Evolutionary conservation across 306 rosid species (phyloP).

Genomic region (Prunus armeniaca): DNA sequence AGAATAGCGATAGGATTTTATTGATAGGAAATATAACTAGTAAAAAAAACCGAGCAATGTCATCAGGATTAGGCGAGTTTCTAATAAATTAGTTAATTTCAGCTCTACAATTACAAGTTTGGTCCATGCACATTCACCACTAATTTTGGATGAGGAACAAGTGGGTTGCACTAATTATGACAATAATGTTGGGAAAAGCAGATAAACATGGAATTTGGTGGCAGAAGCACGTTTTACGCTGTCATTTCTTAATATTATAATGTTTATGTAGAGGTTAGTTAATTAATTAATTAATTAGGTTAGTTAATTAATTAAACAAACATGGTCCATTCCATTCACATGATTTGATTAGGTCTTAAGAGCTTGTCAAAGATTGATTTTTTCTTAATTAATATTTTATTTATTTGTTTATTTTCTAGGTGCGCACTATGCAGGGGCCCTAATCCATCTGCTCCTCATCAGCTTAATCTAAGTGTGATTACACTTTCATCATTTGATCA

Average conservation of each 20-base stretch:
- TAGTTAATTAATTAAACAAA: conserved; percentile 11
- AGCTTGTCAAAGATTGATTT: conserved; percentile 33
- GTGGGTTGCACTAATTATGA: conserved; percentile 24
- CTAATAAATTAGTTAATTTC: neutral
- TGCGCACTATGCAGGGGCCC: neutral
- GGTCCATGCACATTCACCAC: no score
- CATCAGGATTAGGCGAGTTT: neutral
- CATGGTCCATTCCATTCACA: conserved; percentile 27
- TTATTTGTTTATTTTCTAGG: conserved; percentile 3
- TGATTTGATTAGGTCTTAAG: conserved; percentile 22
- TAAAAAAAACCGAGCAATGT: no score
- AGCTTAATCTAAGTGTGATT: conserved; percentile 30
- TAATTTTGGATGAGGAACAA: no score
- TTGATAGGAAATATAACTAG: no score
- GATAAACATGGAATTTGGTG: conserved; percentile 65
- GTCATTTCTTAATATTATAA: conserved; percentile 37
- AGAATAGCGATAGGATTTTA: no score
- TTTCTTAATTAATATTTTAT: conserved; percentile 6
- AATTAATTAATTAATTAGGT: no score
- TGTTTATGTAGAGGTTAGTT: neutral
- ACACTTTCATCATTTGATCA: conserved; percentile 27
- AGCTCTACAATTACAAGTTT: no score
- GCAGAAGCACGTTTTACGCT: conserved; percentile 45
- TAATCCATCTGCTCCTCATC: conserved; percentile 25
- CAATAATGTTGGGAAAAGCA: conserved; percentile 22